These are phyloP conservation scores for Mycena citricolor DNA, from an alignment of 1,284 basidiomycete genomes.

Conservation along the genomic window DNA sequence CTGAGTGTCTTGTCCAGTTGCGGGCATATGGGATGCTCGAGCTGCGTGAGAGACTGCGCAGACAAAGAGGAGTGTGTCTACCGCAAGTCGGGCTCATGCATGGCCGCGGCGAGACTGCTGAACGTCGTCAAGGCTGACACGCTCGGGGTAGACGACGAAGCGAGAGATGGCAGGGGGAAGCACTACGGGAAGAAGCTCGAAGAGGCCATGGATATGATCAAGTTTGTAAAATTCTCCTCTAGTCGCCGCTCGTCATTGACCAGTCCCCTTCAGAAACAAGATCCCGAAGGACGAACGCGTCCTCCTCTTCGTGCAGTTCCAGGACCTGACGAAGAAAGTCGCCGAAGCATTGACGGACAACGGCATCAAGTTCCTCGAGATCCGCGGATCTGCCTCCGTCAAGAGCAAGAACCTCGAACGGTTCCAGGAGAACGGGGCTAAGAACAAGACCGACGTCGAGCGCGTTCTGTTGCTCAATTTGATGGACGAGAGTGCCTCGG, in stretches of 20 bases:
- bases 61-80: slow-evolving; percentile 82
- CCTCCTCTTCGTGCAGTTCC: slow-evolving; percentile 93
- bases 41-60: slow-evolving; percentile 72
- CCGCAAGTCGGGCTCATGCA: slow-evolving; percentile 64
- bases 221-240: slow-evolving; percentile 48
- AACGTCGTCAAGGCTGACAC: slow-evolving; percentile 84
- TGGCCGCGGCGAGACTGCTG: slow-evolving; percentile 66
- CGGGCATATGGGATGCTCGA: slow-evolving; percentile 81
- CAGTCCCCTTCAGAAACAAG: slow-evolving; percentile 47
- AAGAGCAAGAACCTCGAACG: slow-evolving; percentile 81
- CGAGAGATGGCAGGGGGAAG: slow-evolving; percentile 68
- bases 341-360: slow-evolving; percentile 76
- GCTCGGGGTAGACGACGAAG: slow-evolving; percentile 81
- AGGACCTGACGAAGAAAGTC: slow-evolving; percentile 89
- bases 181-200: slow-evolving; percentile 91
- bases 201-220: slow-evolving; percentile 79
- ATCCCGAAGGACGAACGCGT: slow-evolving; percentile 80
- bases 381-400: slow-evolving; percentile 74
- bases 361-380: slow-evolving; percentile 76
- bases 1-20: slow-evolving; percentile 87
- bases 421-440: slow-evolving; percentile 74
- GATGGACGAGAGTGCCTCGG: slow-evolving; percentile 92
- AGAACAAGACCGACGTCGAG: too few species aligned
- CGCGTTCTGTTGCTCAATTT: slow-evolving; percentile 88
- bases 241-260: slow-evolving; percentile 12